Base-by-base conservation (phyloP, 345 rosid genomes). In the Citropsis articulata region DNA sequence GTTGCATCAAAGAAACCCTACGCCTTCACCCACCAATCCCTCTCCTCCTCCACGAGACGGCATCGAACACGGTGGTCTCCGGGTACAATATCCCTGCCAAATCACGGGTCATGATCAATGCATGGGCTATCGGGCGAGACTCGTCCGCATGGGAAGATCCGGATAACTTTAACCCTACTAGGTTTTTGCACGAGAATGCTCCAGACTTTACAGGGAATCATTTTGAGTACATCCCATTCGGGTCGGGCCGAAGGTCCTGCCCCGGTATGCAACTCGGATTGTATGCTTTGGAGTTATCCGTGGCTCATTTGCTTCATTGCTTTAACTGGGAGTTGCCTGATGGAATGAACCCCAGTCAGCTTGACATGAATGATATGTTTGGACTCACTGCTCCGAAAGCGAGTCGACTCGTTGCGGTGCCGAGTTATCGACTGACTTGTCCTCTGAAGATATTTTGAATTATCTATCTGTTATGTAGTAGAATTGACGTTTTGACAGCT, bases 21-120 rank as follows among this genome's bases (percentile, higher is more conserved):
- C 84, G 96, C 31, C 86, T 93, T 38, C 96, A 93, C 82, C 97
- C 97, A 1, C 97, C 97, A 48, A 93, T 93, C 74, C 96, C 96
- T 2, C 89, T 93, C 60, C 91, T 90, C 78, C 90, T 93, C 69
- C 97, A 91, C 22, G 94, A 93, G 84, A 83, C 93, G 0, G 82
- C 90, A 1, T 86, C 71, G 50, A 89, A 88, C 60, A 38, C 90
- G 19, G 89, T 82, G 56, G 85, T 91, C 18, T 82, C 88, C 12
- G 94, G 96, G 3, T 93, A 86, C 76, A 67, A 62, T 16, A 82
- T 93, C 31, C 94, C 97, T 0, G 82, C 84, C 18, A 86, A 78
- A 35, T 82, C 96, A 16, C 85, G 92, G 21, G 83, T 91, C 64
- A 90, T 93, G 93, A 81, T 93, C 83, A 93, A 88, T 30, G 89